Evolutionary conservation across 257 asterid genomes (phyloP), one percentile per base, ranked within the genome.

Genomic region (Mitragyna speciosa): DNA sequence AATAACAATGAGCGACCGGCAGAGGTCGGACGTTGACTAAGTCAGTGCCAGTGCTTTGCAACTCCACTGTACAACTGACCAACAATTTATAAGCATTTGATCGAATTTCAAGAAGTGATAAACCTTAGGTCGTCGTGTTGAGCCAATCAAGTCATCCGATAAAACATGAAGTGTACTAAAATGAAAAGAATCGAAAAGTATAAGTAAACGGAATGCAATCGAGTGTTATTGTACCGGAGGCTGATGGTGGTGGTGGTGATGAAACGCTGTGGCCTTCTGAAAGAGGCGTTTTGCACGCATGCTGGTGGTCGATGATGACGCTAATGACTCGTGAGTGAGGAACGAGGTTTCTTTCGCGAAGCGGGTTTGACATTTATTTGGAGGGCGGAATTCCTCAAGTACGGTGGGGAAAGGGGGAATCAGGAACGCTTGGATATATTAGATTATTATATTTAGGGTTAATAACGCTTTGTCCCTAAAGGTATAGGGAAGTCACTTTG

Each of bases 231-330:
- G 67, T 31, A 79, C 78, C 78, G 48, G 82, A 36, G 2, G 41
- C 3, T 36, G 41, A 4, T 36, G 41, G 41, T 36, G 41, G 4
- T 36, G 41, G 41, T 36, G 41, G 39, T 76, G 91, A 69, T 84
- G 89, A 78, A 85, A 87, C 73, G 87, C 86, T 39, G 87, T 85
- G 65, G 93, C 94, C 86, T 92, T 94, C 84, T 90, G 93, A 41
- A 94, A 88, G 67, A 94, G 85, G 83, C 91, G 96, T 65, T 89
- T 94, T 3, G 94, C 92, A 80, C 92, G 89, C 98, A 94, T 94
- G 82, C 76, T 86, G 79, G 80, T 74, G 70, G 17, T 79, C 47
- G 5, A 16, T 9, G 30, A 64, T 52, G 58, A 11, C 30, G 24
- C 70, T 6, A 41, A 16, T 20, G 41, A 22, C n/a, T 17, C 24